Conservation (phyloP, 2,329 filamentous ascomycete species). For the Mycosphaerella arachidis region DNA sequence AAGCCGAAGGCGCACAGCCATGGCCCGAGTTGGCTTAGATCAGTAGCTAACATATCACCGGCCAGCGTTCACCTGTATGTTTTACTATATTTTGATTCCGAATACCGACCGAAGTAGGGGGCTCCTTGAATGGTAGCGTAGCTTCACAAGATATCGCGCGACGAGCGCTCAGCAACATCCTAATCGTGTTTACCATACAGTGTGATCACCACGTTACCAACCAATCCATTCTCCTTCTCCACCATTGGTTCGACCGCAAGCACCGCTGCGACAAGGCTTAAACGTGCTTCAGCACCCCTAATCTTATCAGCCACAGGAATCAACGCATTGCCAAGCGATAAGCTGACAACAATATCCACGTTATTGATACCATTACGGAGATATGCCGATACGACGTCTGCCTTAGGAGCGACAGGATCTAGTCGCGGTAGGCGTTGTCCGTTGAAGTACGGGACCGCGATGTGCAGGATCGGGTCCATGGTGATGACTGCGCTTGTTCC, state of each 20-base stretch:
- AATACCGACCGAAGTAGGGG: too few species aligned
- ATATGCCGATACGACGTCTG: conserved; percentile 4
- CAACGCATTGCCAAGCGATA: conserved; percentile 8
- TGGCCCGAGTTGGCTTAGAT: too few species aligned
- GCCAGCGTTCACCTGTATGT: too few species aligned
- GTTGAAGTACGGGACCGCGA: conserved; percentile 8
- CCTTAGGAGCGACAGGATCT: conserved; percentile 7
- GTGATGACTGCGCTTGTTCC: conserved; percentile 1
- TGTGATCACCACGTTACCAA: conserved; percentile 4
- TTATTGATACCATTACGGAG: conserved; percentile 2
- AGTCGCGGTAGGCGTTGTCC: conserved; percentile 2
- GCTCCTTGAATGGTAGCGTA: too few species aligned
- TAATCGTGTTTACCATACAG: background rate
- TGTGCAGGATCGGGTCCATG: conserved; percentile 8
- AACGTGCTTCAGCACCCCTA: background rate
- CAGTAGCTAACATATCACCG: too few species aligned
- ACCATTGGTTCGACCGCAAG: background rate
- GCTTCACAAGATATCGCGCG: too few species aligned
- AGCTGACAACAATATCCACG: conserved; percentile 9
- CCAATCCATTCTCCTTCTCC: conserved; percentile 1
- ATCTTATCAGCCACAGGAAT: conserved; percentile 5
- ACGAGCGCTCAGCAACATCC: background rate
- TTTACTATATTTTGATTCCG: too few species aligned
- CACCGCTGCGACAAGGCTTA: background rate
- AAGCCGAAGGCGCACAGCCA: too few species aligned